Percentiles rank a stretch among this genome's conserved stretches.
These are phyloP conservation scores for Vigna trinervia DNA, from an alignment of 306 rosid species.

Conservation along the genomic window DNA sequence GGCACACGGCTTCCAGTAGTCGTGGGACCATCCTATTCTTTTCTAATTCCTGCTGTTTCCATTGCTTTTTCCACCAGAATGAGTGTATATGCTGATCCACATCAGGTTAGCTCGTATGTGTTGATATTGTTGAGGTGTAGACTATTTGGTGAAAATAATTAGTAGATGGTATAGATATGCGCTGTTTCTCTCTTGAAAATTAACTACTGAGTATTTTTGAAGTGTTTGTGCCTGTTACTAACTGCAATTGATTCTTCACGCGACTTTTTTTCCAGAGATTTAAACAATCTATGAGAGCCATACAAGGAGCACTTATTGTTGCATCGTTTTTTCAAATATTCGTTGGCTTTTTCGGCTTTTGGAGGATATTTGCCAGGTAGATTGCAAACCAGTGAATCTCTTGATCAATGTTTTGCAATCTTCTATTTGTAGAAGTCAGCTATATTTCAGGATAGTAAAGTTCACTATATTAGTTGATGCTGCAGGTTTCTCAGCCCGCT, in stretches of 20 bases:
- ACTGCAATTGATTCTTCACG: conserved; percentile 25
- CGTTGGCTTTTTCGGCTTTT: conserved; percentile 79
- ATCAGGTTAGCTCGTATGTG: conserved; percentile 56
- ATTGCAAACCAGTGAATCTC: not conserved
- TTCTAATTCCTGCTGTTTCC: conserved; percentile 65
- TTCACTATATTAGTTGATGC: conserved; percentile 25
- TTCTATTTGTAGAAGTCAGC: conserved; percentile 33
- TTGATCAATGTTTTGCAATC: not conserved
- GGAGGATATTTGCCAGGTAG: conserved; percentile 82
- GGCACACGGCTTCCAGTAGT: conserved; percentile 89
- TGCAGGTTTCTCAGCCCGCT: conserved; percentile 89
- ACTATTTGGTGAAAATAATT: not conserved
- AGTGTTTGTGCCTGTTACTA: conserved; percentile 34
- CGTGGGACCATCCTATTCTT: conserved; percentile 79
- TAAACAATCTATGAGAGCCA: conserved; percentile 66
- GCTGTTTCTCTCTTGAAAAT: conserved; percentile 20
- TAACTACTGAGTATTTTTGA: not conserved
- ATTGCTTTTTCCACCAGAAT: conserved; percentile 65
- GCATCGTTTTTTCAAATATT: conserved; percentile 73
- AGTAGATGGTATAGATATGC: not conserved
- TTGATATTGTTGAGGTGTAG: not conserved
- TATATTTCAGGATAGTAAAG: conserved; percentile 6
- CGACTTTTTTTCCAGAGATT: conserved; percentile 66
- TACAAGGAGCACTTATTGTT: conserved; percentile 78
- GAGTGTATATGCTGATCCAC: conserved; percentile 56